Percentiles rank a stretch among this genome's conserved stretches.
Conservation (phyloP, 2,329 filamentous ascomycete genomes). For the Stromatinia cepivora region DNA sequence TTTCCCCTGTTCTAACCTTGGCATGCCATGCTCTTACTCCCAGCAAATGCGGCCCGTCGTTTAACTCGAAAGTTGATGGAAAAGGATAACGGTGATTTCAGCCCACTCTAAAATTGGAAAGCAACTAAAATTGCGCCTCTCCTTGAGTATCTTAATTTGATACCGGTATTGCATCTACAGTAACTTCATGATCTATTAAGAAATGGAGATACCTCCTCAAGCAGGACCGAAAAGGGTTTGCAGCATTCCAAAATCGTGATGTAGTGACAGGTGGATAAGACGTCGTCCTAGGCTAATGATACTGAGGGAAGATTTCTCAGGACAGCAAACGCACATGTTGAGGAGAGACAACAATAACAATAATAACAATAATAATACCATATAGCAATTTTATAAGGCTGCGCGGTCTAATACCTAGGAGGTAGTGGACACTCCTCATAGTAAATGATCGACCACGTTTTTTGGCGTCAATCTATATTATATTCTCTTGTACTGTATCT, state of each 20-base stretch:
- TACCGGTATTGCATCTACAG: background rate
- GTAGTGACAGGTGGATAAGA: background rate
- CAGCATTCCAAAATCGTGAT: background rate
- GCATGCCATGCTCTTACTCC: constrained; percentile 19
- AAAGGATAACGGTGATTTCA: constrained; percentile 24
- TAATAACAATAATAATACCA: background rate
- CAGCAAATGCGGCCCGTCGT: constrained; percentile 20
- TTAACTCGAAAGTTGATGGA: constrained; percentile 17
- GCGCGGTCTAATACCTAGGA: background rate
- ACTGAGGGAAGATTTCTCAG: background rate
- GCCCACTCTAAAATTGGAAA: constrained; percentile 30
- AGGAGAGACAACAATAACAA: background rate
- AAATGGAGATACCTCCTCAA: background rate
- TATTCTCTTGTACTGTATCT: background rate
- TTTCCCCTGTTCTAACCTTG: constrained; percentile 21
- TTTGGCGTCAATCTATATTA: background rate
- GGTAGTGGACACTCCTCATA: background rate
- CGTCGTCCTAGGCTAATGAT: constrained; percentile 6
- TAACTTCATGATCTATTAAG: background rate
- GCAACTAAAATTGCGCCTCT: constrained; percentile 26
- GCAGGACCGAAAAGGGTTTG: background rate
- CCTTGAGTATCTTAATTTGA: constrained; percentile 25
- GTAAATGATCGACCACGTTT: background rate
- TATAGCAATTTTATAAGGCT: background rate
- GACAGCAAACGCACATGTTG: background rate